A percentile compares a stretch with the other conserved stretches of the same genome.
Evolutionary conservation across 2,329 filamentous ascomycete genomes (phyloP).

Genomic region (Fusarium liriodendri): DNA sequence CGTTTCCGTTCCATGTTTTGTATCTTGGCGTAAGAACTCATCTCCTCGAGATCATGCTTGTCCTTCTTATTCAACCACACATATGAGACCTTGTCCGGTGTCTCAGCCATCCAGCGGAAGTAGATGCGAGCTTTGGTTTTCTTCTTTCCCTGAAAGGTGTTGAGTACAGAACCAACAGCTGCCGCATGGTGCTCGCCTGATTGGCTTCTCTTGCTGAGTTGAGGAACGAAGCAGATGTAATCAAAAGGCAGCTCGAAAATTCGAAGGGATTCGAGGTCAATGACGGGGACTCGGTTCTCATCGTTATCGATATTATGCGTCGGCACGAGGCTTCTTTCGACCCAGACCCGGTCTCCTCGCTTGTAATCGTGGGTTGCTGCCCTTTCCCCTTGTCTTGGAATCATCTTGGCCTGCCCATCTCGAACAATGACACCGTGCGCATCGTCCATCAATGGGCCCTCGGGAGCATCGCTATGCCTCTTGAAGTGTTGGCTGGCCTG

Average conservation of each 20-base stretch:
- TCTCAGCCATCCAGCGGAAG: constrained; percentile 19
- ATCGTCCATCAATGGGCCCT: constrained; percentile 18
- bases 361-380: constrained; percentile 9
- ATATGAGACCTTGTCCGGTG: constrained; percentile 18
- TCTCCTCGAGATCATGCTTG: constrained; percentile 8
- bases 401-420: constrained; percentile 21
- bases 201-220: constrained; percentile 8
- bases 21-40: constrained; percentile 8
- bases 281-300: constrained; percentile 23
- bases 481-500: constrained; percentile 12
- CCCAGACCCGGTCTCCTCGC: constrained; percentile 28
- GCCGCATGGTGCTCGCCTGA: constrained; percentile 11
- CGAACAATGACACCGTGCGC: constrained; percentile 33
- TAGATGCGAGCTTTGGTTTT: constrained; percentile 23
- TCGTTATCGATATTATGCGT: constrained; percentile 6
- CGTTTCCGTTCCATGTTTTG: neutral
- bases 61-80: constrained; percentile 23
- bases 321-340: constrained; percentile 20
- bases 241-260: constrained; percentile 23
- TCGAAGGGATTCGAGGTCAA: constrained; percentile 24
- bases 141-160: constrained; percentile 10
- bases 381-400: constrained; percentile 7
- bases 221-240: constrained; percentile 32
- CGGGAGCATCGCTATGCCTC: neutral
- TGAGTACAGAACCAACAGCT: constrained; percentile 8